phyloP scores from a whole-genome alignment of 495 filamentous ascomycete species.

The Aspergillus sparsus region DNA sequence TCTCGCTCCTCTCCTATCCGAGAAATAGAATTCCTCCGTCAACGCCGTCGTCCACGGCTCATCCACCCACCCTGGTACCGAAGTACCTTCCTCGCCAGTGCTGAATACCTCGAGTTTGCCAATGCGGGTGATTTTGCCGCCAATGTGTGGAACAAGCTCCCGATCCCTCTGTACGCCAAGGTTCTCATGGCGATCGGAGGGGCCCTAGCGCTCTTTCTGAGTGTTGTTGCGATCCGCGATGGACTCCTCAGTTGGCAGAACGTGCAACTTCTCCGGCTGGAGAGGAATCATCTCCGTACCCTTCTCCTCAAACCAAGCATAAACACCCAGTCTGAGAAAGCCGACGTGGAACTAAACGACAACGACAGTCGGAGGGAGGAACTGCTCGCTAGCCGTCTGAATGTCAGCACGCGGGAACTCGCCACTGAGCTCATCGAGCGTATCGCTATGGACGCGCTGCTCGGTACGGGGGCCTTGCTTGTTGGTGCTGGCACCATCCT shows the following conservation, averaged over 20 bases:
- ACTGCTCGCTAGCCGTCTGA: conserved; percentile 25
- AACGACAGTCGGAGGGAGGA: too few relatives aligned
- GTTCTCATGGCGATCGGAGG: conserved; percentile 53
- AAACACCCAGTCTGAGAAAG: too few relatives aligned
- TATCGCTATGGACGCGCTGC: conserved; percentile 46
- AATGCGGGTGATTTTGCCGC: conserved; percentile 55
- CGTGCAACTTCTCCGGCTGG: conserved; percentile 38
- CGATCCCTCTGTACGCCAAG: conserved; percentile 43
- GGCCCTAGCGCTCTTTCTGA: conserved; percentile 43
- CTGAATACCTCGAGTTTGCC: conserved; percentile 52
- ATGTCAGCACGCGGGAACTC: conserved; percentile 44
- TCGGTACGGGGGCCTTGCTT: conserved; percentile 46
- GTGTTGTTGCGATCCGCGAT: conserved; percentile 44
- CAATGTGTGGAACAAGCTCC: conserved; percentile 53
- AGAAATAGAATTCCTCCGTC: background rate
- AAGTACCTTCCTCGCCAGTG: conserved; percentile 48
- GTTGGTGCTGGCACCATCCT: conserved; percentile 51
- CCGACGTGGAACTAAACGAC: too few relatives aligned
- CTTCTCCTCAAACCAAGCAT: too few relatives aligned
- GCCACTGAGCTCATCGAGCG: conserved; percentile 51
- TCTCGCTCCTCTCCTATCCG: too few relatives aligned
- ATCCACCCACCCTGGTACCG: conserved; percentile 38
- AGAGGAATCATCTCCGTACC: conserved; percentile 34
- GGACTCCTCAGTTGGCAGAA: conserved; percentile 45
- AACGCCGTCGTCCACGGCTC: conserved; percentile 24